Conservation (phyloP, 345 rosid species). For the Litchi chinensis region DNA sequence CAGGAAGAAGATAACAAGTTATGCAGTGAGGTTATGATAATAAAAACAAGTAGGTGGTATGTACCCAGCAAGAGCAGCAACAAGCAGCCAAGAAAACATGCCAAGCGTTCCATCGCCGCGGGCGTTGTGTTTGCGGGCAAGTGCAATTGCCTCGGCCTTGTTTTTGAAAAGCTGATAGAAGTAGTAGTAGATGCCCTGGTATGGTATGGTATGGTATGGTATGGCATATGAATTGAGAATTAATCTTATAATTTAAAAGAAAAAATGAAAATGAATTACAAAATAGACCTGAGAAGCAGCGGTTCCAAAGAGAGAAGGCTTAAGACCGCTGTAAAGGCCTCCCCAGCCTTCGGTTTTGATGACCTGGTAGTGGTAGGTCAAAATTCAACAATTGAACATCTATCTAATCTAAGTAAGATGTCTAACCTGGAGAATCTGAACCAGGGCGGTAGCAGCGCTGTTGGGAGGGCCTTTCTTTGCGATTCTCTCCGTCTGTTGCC, state of each 20-base stretch:
- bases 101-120: conserved; percentile 60
- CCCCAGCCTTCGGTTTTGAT: conserved; percentile 61
- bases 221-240: too few relatives aligned
- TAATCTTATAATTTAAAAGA: too few relatives aligned
- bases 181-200: conserved; percentile 68
- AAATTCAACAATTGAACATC: neutral
- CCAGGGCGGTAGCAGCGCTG: conserved; percentile 32
- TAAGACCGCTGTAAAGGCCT: conserved; percentile 71
- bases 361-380: conserved; percentile 28
- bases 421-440: conserved; percentile 50
- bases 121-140: conserved; percentile 47
- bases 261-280: too few relatives aligned
- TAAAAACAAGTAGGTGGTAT: neutral
- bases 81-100: conserved; percentile 70
- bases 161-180: conserved; percentile 69
- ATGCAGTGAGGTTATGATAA: neutral
- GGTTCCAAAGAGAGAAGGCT: conserved; percentile 73
- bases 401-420: neutral
- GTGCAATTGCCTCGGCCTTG: conserved; percentile 61
- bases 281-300: conserved; percentile 58
- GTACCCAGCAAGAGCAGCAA: conserved; percentile 70
- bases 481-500: conserved; percentile 70
- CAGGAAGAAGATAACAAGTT: neutral
- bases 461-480: conserved; percentile 41
- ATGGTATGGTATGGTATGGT: too few relatives aligned